phyloP scores from a whole-genome alignment of 2,329 filamentous ascomycete species.

The Cladorrhinum sp. region DNA sequence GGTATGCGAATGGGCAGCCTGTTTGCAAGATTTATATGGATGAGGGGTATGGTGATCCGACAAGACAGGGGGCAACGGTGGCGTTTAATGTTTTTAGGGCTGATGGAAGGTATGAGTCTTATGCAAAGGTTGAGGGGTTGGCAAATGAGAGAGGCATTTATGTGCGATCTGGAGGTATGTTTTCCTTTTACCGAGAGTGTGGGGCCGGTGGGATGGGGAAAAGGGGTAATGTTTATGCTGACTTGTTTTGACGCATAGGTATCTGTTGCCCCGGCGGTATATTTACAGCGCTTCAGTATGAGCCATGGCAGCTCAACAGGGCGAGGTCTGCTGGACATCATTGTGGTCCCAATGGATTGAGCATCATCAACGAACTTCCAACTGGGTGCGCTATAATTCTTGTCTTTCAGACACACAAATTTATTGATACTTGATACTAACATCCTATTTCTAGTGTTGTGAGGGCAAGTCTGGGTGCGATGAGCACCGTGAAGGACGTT shows the following conservation, averaged over 20 bases:
- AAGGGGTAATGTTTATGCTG: neutral
- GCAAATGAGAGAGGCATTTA: conserved; percentile 57
- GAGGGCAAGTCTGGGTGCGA: conserved; percentile 58
- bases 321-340: conserved; percentile 56
- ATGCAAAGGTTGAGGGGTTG: conserved; percentile 56
- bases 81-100: conserved; percentile 60
- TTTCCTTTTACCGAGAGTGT: too few relatives aligned
- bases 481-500: conserved; percentile 56
- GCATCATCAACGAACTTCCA: conserved; percentile 52
- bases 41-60: conserved; percentile 46
- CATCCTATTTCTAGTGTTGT: conserved; percentile 45
- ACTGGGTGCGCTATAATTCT: conserved; percentile 42
- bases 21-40: conserved; percentile 52
- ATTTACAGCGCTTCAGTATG: conserved; percentile 47
- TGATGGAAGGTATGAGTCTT: conserved; percentile 53
- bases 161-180: conserved; percentile 54
- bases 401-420: neutral
- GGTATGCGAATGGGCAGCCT: conserved; percentile 51
- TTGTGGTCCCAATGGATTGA: conserved; percentile 51
- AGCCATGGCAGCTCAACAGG: conserved; percentile 52
- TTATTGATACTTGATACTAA: too few relatives aligned
- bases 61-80: conserved; percentile 58
- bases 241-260: conserved; percentile 30
- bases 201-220: neutral
- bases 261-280: conserved; percentile 49